These are phyloP conservation scores for Gastrolobium bilobum DNA, from an alignment of 306 rosid genomes.

Conservation along the genomic window DNA sequence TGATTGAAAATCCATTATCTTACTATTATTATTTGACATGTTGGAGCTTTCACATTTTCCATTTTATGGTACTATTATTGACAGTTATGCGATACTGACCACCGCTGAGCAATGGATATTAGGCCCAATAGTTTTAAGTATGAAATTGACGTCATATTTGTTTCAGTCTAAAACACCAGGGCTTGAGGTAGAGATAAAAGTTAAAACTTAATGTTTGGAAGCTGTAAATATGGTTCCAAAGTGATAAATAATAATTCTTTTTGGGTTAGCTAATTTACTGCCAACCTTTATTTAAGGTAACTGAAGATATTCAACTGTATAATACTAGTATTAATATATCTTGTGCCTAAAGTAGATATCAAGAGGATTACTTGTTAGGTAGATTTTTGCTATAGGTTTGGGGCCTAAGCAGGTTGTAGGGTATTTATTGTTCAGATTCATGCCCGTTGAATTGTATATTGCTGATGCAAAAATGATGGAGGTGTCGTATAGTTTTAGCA, in stretches of 20 bases:
- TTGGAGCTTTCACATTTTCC: background rate
- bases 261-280: background rate
- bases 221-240: slow-evolving; percentile 9
- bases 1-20: background rate
- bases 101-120: background rate
- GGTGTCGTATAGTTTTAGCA: slow-evolving; percentile 18
- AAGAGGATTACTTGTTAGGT: slow-evolving; percentile 26
- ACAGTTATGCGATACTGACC: background rate
- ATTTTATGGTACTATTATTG: background rate
- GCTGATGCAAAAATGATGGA: slow-evolving; percentile 32
- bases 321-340: slow-evolving; percentile 26
- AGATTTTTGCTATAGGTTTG: slow-evolving; percentile 27
- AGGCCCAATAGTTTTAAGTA: background rate
- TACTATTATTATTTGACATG: background rate
- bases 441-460: slow-evolving; percentile 37
- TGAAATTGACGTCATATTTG: slow-evolving; percentile 15
- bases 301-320: slow-evolving; percentile 4
- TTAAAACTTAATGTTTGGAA: background rate
- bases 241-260: background rate
- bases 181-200: background rate
- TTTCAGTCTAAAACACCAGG: background rate
- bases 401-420: slow-evolving; percentile 15
- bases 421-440: slow-evolving; percentile 22
- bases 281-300: slow-evolving; percentile 16
- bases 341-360: slow-evolving; percentile 25